phyloP scores from a whole-genome alignment of 129 eudicot genomes.

The Chrysanthemum lavandulifolium region DNA sequence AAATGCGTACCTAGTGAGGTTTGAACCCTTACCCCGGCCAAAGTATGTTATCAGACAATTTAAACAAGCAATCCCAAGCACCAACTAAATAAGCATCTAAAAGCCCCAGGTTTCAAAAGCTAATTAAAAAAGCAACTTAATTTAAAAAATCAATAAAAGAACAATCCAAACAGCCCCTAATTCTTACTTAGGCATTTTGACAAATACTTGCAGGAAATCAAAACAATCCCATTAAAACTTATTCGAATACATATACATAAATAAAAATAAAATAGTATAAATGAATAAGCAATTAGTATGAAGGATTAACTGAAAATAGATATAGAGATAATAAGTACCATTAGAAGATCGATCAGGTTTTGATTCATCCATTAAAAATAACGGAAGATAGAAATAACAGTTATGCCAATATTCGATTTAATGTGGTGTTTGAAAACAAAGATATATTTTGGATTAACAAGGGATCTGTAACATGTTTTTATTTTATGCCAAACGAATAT shows the following conservation, averaged over 20 bases:
- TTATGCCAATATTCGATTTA: slow-evolving; percentile 12
- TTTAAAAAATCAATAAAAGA: too few species aligned
- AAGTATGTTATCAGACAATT: too few species aligned
- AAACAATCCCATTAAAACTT: not conserved
- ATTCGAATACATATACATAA: not conserved
- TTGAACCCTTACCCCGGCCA: too few species aligned
- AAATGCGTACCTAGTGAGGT: too few species aligned
- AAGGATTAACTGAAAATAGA: slow-evolving; percentile 10
- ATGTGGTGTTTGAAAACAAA: not conserved
- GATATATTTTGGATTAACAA: slow-evolving; percentile 7
- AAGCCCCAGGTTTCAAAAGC: too few species aligned
- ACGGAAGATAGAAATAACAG: not conserved
- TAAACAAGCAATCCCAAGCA: too few species aligned
- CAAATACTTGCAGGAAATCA: slow-evolving; percentile 28
- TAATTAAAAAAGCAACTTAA: too few species aligned
- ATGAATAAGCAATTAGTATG: slow-evolving; percentile 2
- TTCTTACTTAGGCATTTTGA: slow-evolving; percentile 24
- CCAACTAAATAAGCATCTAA: too few species aligned
- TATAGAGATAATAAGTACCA: slow-evolving; percentile 19
- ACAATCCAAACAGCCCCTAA: not conserved
- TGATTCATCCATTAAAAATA: slow-evolving; percentile 31
- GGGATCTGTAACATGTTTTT: slow-evolving; percentile 19
- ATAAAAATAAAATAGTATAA: not conserved
- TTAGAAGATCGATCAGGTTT: slow-evolving; percentile 26
- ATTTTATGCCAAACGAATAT: not conserved